A percentile compares a stretch with the other conserved stretches of the same genome.
phyloP scores from a whole-genome alignment of 129 eudicot genomes.

The Solidago caesia region DNA sequence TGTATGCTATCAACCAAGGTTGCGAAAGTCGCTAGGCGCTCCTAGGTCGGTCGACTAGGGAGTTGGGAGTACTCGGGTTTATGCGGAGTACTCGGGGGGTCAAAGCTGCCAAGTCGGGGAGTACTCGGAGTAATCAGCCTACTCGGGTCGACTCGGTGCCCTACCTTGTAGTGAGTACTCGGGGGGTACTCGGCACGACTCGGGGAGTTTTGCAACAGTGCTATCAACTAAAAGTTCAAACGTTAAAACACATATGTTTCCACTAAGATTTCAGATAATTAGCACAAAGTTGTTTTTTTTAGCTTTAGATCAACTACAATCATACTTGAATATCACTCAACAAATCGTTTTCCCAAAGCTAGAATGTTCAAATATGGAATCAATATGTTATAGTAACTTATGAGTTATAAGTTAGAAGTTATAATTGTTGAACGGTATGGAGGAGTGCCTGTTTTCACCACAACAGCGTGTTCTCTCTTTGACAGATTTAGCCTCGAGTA shows the following conservation, averaged over 20 bases:
- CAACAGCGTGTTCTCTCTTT: conserved; percentile 32
- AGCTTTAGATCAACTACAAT: conserved; percentile 1
- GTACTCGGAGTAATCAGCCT: too few relatives aligned
- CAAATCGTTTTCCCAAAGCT: not conserved
- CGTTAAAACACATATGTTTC: not conserved
- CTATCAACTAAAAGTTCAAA: not conserved
- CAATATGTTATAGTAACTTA: too few relatives aligned
- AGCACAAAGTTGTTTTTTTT: too few relatives aligned
- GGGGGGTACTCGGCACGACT: too few relatives aligned
- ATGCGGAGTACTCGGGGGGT: too few relatives aligned
- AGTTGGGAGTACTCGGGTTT: too few relatives aligned
- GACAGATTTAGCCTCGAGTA: conserved; percentile 28
- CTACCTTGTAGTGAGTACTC: too few relatives aligned
- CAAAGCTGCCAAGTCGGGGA: too few relatives aligned
- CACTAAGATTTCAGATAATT: not conserved
- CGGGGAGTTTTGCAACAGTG: not conserved
- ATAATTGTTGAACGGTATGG: conserved; percentile 25
- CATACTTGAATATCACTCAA: not conserved
- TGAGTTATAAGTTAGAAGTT: conserved; percentile 15
- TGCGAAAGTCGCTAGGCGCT: too few relatives aligned
- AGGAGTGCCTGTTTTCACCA: conserved; percentile 14
- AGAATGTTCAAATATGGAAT: not conserved
- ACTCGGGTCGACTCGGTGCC: too few relatives aligned
- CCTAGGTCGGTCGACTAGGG: too few relatives aligned
- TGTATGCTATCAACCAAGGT: too few relatives aligned